Evolutionary conservation across 306 rosid species (phyloP), one percentile per base, ranked within the genome.

Genomic region (Clitoria ternatea): DNA sequence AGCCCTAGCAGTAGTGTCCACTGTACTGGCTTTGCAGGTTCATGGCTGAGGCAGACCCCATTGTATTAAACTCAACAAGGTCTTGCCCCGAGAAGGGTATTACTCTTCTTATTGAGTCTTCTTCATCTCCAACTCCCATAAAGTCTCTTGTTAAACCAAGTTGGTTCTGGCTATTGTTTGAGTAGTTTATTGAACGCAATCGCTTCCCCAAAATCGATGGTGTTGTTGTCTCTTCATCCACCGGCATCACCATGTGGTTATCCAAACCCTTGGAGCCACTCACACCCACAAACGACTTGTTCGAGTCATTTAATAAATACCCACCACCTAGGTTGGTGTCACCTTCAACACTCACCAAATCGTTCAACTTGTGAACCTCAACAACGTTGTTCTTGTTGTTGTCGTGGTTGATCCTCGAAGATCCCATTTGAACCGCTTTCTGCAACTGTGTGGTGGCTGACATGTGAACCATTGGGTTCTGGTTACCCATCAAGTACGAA

Each of bases 101-200:
- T 18, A 82, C 66, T 36, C 12, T 69, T 22, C 32, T 80, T n/a
- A 62, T 30, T 13, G 73, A 42, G 1, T 80, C 83, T 6, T 14
- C 18, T 7, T 72, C 40, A 7, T 82, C 80, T 59, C 97, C 94
- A 12, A 90, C 97, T 0, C 98, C 97, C 5, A 93, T 87, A 33
- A 93, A 93, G 33, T 90, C 98, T 72, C 97, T 87, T 0, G 98
- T 92, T 23, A 89, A 66, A 69, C 89, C 79, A 19, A 81, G 74
- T 61, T 81, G 79, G 6, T 40, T 70, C 14, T 76, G 72, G 5
- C 78, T 76, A 0, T 77, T 73, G 22, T n/a, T n/a, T n/a, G n/a
- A n/a, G n/a, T 36, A 43, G 26, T 49, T 60, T 27, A 55, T 2
- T 17, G 72, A 64, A 50, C 39, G 69, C 19, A 33, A 17, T 27